A percentile compares a stretch with the other conserved stretches of the same genome.
phyloP scores from a whole-genome alignment of 139 green algal genomes.

The Coelastrella sp. region DNA sequence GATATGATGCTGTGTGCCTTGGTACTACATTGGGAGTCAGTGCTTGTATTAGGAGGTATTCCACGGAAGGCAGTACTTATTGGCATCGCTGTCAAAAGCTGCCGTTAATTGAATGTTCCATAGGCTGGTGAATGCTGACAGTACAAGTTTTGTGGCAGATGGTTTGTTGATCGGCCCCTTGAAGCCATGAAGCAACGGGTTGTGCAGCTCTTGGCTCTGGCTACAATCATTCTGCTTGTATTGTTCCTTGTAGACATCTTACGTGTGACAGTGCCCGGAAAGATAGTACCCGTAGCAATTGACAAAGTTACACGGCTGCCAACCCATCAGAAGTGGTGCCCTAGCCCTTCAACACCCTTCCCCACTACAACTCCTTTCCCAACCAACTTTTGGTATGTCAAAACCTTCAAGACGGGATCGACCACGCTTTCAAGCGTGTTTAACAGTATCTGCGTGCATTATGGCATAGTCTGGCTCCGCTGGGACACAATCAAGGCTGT shows the following conservation, averaged over 20 bases:
- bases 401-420: conserved; percentile 28
- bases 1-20: too few species aligned
- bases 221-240: background rate
- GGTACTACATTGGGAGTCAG: too few species aligned
- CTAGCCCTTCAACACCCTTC: background rate
- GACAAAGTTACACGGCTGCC: background rate
- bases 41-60: too few species aligned
- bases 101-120: too few species aligned
- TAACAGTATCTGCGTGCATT: background rate
- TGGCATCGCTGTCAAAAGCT: too few species aligned
- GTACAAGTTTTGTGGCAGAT: too few species aligned
- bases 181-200: background rate
- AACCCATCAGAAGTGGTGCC: conserved; percentile 15
- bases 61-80: too few species aligned
- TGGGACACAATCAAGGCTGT: background rate
- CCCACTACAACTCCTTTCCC: conserved; percentile 5
- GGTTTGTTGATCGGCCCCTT: background rate
- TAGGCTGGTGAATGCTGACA: too few species aligned
- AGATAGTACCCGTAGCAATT: background rate
- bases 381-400: conserved; percentile 22
- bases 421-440: conserved; percentile 15
- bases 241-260: background rate
- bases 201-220: background rate
- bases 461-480: conserved; percentile 8
- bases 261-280: background rate